A percentile compares a stretch with the other conserved stretches of the same genome.
Conservation (phyloP, 805 yeast species). For the Saccharomycopsis guyanensis region DNA sequence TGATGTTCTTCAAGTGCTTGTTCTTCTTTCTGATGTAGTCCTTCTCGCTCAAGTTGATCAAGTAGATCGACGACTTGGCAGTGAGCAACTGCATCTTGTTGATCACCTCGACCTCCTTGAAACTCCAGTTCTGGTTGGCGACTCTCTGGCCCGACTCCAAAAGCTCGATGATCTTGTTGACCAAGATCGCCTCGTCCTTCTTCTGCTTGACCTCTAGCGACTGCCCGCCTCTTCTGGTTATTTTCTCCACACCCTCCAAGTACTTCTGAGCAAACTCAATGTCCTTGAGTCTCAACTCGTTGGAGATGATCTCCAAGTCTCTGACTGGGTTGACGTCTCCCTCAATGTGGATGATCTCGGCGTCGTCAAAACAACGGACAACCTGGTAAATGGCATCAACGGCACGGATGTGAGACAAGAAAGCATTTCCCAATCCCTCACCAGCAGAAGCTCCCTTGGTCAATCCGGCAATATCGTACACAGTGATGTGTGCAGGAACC, state of each 20-base stretch:
- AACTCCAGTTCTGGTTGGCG: constrained; percentile 79
- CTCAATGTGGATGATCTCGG: constrained; percentile 94
- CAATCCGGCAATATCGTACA: constrained; percentile 96
- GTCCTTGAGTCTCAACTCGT: constrained; percentile 92
- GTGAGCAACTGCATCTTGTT: constrained; percentile 82
- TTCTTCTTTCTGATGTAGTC: constrained; percentile 86
- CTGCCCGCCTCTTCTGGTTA: constrained; percentile 83
- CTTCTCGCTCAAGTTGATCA: constrained; percentile 81
- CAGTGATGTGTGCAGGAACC: constrained; percentile 88
- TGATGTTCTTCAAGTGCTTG: constrained; percentile 72
- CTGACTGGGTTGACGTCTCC: constrained; percentile 94
- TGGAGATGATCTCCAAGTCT: constrained; percentile 85
- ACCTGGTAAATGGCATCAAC: constrained; percentile 98
- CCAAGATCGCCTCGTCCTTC: constrained; percentile 76
- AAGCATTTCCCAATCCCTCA: constrained; percentile 97
- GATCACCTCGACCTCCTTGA: constrained; percentile 85
- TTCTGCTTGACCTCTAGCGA: constrained; percentile 81
- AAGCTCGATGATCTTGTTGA: constrained; percentile 62
- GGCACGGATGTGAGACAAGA: constrained; percentile 91
- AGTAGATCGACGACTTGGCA: constrained; percentile 91
- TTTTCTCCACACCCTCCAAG: constrained; percentile 68
- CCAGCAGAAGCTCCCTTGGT: constrained; percentile 96
- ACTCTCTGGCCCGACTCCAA: constrained; percentile 84
- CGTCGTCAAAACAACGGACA: constrained; percentile 95
- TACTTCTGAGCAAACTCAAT: constrained; percentile 89